phyloP scores from a whole-genome alignment of 352 stramenopile genomes.

The Nothophytophthora sp. region DNA sequence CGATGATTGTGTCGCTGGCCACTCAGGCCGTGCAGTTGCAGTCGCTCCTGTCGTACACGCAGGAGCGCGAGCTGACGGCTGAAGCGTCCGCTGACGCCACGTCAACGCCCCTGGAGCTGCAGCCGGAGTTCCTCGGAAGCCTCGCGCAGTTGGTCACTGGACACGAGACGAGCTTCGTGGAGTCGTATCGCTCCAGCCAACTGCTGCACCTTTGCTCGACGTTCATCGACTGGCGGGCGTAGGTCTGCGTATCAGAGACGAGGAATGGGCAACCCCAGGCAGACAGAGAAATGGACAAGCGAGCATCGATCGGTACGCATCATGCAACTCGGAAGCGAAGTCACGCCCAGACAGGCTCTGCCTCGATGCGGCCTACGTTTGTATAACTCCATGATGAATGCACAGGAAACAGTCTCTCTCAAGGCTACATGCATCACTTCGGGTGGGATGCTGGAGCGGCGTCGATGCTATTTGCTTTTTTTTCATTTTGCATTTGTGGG shows the following conservation, averaged over 20 bases:
- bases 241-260: constrained; percentile 8
- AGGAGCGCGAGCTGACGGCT: constrained; percentile 37
- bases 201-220: constrained; percentile 57
- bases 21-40: constrained; percentile 55
- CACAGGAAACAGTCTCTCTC: too few relatives aligned
- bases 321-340: too few relatives aligned
- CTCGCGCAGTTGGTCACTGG: constrained; percentile 43
- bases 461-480: too few relatives aligned
- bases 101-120: constrained; percentile 40
- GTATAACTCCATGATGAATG: too few relatives aligned
- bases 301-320: too few relatives aligned
- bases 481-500: too few relatives aligned
- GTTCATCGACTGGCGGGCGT: constrained; percentile 65
- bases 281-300: too few relatives aligned
- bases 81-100: constrained; percentile 11
- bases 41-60: constrained; percentile 47
- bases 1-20: constrained; percentile 63
- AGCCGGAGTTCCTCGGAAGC: constrained; percentile 44
- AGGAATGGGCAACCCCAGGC: background rate
- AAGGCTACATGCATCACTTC: too few relatives aligned
- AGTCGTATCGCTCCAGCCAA: constrained; percentile 56
- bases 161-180: constrained; percentile 53
- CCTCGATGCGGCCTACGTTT: too few relatives aligned
- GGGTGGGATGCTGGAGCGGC: too few relatives aligned
- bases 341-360: too few relatives aligned